Conservation (phyloP, 805 yeast genomes). For the Wickerhamiella hasegawae region DNA sequence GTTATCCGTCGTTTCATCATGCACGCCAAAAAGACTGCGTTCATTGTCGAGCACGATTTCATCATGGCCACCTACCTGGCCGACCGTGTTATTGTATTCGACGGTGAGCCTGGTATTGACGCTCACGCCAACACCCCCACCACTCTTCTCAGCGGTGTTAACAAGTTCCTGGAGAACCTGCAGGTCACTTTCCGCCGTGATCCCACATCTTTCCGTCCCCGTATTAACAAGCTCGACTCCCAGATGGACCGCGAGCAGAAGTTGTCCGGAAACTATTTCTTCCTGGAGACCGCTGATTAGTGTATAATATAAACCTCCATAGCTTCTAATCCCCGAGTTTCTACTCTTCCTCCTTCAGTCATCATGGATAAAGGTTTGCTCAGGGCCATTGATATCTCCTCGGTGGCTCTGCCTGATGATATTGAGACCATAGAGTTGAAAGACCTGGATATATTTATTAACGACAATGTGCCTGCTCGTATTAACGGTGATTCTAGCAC, state of each 20-base stretch:
- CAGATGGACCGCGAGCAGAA: conserved; percentile 99
- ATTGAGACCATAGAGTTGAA: not conserved
- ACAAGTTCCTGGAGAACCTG: conserved; percentile 88
- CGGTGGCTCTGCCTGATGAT: not conserved
- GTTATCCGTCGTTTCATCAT: conserved; percentile 92
- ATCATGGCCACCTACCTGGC: conserved; percentile 99
- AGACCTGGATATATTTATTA: not conserved
- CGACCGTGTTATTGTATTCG: conserved; percentile 95
- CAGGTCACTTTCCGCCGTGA: conserved; percentile 98
- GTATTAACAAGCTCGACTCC: conserved; percentile 93
- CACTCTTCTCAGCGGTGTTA: conserved; percentile 90
- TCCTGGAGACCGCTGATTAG: conserved; percentile 52
- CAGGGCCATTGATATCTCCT: not conserved
- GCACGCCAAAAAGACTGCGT: conserved; percentile 97
- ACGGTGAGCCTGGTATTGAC: conserved; percentile 78
- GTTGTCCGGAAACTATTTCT: conserved; percentile 82
- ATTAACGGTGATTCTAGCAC: not conserved
- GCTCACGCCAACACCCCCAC: conserved; percentile 84
- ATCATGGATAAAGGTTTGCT: not conserved
- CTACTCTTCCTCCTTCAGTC: too few species aligned
- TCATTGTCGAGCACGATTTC: conserved; percentile 98
- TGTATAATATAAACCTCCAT: not conserved
- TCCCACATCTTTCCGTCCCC: conserved; percentile 95
- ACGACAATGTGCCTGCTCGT: not conserved
- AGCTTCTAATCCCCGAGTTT: not conserved